Evolutionary conservation across 169 alveolate genomes (phyloP), one percentile per base, ranked within the genome.

Genomic region (Plasmodium gallinaceum): DNA sequence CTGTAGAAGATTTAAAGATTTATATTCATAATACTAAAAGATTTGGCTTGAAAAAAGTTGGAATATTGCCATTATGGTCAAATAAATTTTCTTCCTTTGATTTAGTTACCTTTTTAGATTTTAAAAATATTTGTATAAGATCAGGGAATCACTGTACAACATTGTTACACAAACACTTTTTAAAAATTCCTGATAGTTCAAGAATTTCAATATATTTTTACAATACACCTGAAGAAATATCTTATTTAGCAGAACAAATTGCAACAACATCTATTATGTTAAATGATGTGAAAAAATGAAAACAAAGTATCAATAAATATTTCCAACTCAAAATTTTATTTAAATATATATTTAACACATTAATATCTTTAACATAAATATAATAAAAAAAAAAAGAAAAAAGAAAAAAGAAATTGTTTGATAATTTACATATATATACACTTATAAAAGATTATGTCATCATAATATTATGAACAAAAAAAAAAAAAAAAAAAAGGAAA

Each of bases 101-200:
- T 45, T 20, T 78, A 6, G 78, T 66, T 37, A 78, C 90, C 32
- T 78, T 78, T 69, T 22, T 78, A 20, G 90, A 78, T 51, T 78
- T 78, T 32, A 78, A 78, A 66, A 78, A 78, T 66, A 60, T 78
- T 7, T 78, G 90, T 52, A 64, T 78, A 52, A 51, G 90, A 10
- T 65, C 90, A 51, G 90, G 90, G 12, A 76, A 78, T 22, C 90
- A 78, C 26, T 78, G 90, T 52, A 78, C 90, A 1, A 65, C 90
- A 8, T 43, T 78, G 39, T 48, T 78, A 24, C 80, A 65, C 52
- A 64, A 46, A 5, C 22, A 78, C 8, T 37, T 65, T 58, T 51
- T 78, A 43, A 69, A 69, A 12, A 54, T 78, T 14, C 20, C 76
- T 5, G 75, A 78, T 12, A 39, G 52, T 7, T 57, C 90, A 20